Percentiles rank a stretch among this genome's conserved stretches.
Conservation (phyloP, 306 rosid species). For the Rubus idaeus region DNA sequence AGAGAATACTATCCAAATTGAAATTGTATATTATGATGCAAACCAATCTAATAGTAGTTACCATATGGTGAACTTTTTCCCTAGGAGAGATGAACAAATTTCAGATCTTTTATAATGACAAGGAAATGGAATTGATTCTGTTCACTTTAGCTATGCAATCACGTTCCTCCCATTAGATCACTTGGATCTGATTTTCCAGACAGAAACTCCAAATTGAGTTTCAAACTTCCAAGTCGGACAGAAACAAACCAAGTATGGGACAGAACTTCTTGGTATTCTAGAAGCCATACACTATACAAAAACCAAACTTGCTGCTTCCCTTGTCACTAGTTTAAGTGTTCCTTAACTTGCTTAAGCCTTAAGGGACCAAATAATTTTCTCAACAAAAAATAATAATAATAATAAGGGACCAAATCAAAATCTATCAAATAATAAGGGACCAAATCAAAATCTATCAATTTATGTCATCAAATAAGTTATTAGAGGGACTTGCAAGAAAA, state of each 20-base stretch:
- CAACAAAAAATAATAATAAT: too few species aligned
- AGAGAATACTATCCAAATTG: neutral
- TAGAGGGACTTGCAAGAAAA: too few species aligned
- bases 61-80: too few species aligned
- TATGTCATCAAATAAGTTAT: neutral
- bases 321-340: neutral
- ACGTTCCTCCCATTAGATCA: neutral
- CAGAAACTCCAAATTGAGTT: neutral
- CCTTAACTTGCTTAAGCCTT: neutral
- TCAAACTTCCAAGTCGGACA: slow-evolving; percentile 12
- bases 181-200: neutral
- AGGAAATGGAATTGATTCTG: slow-evolving; percentile 4
- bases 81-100: too few species aligned
- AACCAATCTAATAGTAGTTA: neutral
- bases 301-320: neutral
- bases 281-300: neutral
- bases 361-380: neutral
- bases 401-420: too few species aligned
- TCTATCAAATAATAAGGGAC: too few species aligned
- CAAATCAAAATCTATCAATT: neutral
- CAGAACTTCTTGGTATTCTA: neutral
- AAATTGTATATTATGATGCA: neutral
- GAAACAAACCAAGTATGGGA: slow-evolving; percentile 1
- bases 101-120: neutral
- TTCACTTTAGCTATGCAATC: neutral